phyloP scores from a whole-genome alignment of 129 eudicot species.

The Centrapalus pauciflorus region DNA sequence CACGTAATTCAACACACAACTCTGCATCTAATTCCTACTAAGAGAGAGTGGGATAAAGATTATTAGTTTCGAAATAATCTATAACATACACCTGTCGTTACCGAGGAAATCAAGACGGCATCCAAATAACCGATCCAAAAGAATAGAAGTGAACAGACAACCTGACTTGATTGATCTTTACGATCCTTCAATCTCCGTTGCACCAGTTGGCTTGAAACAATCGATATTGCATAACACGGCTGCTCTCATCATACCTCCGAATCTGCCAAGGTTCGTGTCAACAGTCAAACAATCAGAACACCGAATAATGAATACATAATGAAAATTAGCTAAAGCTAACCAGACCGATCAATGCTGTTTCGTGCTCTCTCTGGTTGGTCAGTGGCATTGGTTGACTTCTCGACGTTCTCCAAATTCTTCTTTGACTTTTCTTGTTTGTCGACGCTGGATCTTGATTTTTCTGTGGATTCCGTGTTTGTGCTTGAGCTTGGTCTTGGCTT shows the following conservation, averaged over 20 bases:
- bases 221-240: conserved; percentile 87
- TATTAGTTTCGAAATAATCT: conserved; percentile 33
- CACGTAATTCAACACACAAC: neutral
- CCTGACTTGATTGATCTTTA: conserved; percentile 36
- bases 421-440: conserved; percentile 59
- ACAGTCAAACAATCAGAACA: conserved; percentile 33
- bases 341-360: conserved; percentile 98
- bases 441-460: conserved; percentile 61
- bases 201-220: conserved; percentile 85
- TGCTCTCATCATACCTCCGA: conserved; percentile 90
- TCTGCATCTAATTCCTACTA: conserved; percentile 1
- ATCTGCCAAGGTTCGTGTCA: conserved; percentile 54
- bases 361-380: conserved; percentile 87
- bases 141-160: conserved; percentile 16
- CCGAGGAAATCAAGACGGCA: conserved; percentile 11
- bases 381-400: conserved; percentile 38
- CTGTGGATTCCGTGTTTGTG: conserved; percentile 37
- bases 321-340: conserved; percentile 30
- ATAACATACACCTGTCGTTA: conserved; percentile 32
- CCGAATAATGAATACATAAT: neutral
- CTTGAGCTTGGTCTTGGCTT: conserved; percentile 42
- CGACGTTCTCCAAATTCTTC: conserved; percentile 51
- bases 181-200: conserved; percentile 48
- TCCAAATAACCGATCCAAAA: conserved; percentile 26
- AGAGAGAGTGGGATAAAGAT: conserved; percentile 8